Conservation (phyloP, 257 asterid genomes). For the Solanum neorickii region DNA sequence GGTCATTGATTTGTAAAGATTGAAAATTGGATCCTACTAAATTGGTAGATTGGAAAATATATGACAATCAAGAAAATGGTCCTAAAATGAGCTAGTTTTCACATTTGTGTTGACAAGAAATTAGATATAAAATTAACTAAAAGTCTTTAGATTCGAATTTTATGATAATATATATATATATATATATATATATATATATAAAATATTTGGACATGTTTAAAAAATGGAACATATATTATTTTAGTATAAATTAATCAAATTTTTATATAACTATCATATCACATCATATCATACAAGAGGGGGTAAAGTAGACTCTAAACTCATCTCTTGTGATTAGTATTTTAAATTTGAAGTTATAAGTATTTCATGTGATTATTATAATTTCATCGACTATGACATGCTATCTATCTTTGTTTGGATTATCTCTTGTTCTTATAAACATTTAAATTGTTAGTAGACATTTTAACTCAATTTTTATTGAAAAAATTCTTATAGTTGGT, state of each 20-base stretch:
- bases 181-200: not conserved
- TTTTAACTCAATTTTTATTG: not conserved
- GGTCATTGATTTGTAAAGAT: not conserved
- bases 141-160: not conserved
- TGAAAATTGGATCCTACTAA: not conserved
- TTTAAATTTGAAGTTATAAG: not conserved
- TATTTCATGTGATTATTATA: too few relatives aligned
- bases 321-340: not conserved
- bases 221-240: not conserved
- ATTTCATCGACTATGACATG: not conserved
- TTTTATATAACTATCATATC: not conserved
- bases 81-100: not conserved
- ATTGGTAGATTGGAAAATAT: not conserved
- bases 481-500: not conserved
- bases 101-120: not conserved
- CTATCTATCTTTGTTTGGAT: not conserved
- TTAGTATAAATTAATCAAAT: not conserved
- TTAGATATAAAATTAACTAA: not conserved
- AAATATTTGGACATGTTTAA: not conserved
- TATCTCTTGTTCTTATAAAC: not conserved
- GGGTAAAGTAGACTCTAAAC: not conserved
- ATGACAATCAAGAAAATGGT: not conserved
- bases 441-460: not conserved
- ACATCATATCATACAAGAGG: accelerated
- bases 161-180: not conserved